phyloP scores from a whole-genome alignment of 148 eudicot species.

The Chenopodium album region DNA sequence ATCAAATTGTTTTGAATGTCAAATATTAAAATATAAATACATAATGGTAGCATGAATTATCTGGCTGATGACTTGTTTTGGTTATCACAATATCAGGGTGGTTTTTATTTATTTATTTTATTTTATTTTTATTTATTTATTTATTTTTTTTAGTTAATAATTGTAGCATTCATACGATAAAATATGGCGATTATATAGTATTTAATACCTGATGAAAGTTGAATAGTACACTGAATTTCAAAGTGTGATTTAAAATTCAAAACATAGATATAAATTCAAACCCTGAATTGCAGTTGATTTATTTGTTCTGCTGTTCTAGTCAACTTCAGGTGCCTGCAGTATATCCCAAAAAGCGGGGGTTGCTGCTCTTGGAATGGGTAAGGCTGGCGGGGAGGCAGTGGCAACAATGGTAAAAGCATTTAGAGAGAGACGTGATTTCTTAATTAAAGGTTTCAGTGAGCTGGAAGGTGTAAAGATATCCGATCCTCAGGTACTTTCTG shows the following conservation, averaged over 20 bases:
- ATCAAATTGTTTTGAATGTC: neutral
- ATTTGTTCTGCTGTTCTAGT: constrained; percentile 39
- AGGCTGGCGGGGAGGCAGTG: constrained; percentile 86
- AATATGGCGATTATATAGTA: neutral
- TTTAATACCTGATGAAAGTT: neutral
- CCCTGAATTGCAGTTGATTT: constrained; percentile 1
- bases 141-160: neutral
- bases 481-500: constrained; percentile 64
- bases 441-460: constrained; percentile 68
- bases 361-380: constrained; percentile 91
- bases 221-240: neutral
- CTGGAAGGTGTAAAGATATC: constrained; percentile 84
- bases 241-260: neutral
- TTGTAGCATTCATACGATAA: neutral
- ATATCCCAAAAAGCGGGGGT: constrained; percentile 89
- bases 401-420: constrained; percentile 88
- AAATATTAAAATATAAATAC: too few species aligned
- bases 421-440: constrained; percentile 79
- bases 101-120: neutral
- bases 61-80: neutral
- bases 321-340: constrained; percentile 87
- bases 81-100: neutral
- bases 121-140: too few species aligned
- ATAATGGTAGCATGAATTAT: neutral
- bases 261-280: neutral